These are phyloP conservation scores for Taxawa tesnikishii DNA, from an alignment of 2,329 filamentous ascomycete genomes.

Conservation along the genomic window DNA sequence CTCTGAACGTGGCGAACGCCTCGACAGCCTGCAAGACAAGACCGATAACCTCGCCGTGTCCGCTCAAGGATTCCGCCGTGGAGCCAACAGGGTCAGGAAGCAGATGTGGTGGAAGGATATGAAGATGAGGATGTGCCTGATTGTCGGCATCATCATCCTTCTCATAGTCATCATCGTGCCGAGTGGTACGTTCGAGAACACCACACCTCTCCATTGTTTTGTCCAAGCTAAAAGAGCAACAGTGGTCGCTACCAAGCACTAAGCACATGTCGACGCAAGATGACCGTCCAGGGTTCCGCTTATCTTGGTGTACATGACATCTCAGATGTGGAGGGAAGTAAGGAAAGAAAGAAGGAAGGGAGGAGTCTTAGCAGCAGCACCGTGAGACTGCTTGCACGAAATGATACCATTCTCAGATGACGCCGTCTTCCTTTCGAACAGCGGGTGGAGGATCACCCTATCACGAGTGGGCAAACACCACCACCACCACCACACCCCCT, in stretches of 20 bases:
- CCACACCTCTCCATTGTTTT: neutral
- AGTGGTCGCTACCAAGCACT: neutral
- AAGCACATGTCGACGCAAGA: too few relatives aligned
- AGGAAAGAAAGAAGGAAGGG: too few relatives aligned
- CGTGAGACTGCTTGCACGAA: too few relatives aligned
- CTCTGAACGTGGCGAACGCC: slow-evolving; percentile 77
- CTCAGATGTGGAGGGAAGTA: too few relatives aligned
- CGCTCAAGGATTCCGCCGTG: slow-evolving; percentile 88
- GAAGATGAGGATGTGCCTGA: slow-evolving; percentile 99
- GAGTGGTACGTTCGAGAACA: slow-evolving; percentile 51
- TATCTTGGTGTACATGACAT: too few relatives aligned
- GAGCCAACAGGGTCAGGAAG: slow-evolving; percentile 83
- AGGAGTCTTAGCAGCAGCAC: too few relatives aligned
- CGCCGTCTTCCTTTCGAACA: too few relatives aligned
- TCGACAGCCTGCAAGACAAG: slow-evolving; percentile 85
- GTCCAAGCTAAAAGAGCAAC: neutral
- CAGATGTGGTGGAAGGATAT: slow-evolving; percentile 99
- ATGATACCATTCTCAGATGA: too few relatives aligned
- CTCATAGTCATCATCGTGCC: slow-evolving; percentile 92
- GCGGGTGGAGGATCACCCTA: too few relatives aligned
- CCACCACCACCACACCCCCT: too few relatives aligned
- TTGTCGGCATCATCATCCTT: slow-evolving; percentile 80
- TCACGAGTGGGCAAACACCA: too few relatives aligned
- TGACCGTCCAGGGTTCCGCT: too few relatives aligned
- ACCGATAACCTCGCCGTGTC: slow-evolving; percentile 86